Base-by-base conservation (phyloP, 352 stramenopile species). In the Phytopythium litorale region DNA sequence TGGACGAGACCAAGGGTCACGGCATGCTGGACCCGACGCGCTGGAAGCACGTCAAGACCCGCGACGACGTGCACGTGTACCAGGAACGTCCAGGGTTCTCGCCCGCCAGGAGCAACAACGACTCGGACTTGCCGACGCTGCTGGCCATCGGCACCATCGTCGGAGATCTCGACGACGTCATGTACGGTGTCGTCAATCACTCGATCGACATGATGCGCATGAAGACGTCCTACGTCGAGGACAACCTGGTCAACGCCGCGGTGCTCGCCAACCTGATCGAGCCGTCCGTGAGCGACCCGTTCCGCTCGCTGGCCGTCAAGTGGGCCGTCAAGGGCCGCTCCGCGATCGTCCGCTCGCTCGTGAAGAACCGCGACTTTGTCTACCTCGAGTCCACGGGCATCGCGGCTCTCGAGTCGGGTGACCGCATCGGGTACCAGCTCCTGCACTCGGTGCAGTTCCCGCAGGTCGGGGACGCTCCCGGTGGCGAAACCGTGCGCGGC, bases 311-410 rank as follows among this genome's bases (percentile, higher is more conserved):
- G 21, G 62, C 67, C 2, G 58, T 91, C 48, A 85, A 85, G 40
- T 89, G 81, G 81, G 72, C 62, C 40, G 75, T 87, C 35, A 89
- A 89, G 56, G 66, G 54, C 56, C 32, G 75, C 63, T 40, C 75
- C 45, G 33, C 75, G 59, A 49, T 75, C 62, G 38, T 85, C 65
- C 63, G 77, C 61, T 43, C 68, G 55, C 45, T 88, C 7, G 64
- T 86, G n/a, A 79, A 79, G 50, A 75, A 83, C 55, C 78, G 81
- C 18, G 81, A 90, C 67, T 76, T 78, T 48, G 81, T 86, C 50
- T 86, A 78, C 54, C 61, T 90, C 51, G 76, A 90, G 60, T 78
- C 76, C 7, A 84, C 69, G 3, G 81, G 81, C 1, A 73, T 84
- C 43, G 63, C 64, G 1, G 63, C 60, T 0, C 68, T 83, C 16